Evolutionary conservation across 257 asterid species (phyloP).

Genomic region (Knoxia roxburghii): DNA sequence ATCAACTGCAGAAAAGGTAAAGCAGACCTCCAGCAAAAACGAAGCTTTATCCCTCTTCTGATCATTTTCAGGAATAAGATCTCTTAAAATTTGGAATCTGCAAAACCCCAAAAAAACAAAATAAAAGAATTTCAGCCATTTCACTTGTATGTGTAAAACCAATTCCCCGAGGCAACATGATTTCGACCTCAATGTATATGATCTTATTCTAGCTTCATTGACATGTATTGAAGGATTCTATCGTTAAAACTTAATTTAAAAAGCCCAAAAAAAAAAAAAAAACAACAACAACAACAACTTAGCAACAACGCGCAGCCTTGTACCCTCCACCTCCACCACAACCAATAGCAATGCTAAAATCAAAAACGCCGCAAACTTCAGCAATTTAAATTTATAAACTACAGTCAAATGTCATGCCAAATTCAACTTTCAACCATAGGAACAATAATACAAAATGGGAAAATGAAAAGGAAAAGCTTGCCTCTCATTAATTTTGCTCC

Average conservation of each 20-base stretch:
- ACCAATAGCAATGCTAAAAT: background rate
- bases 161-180: background rate
- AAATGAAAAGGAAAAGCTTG: slow-evolving; percentile 11
- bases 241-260: background rate
- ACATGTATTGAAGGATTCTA: too few relatives aligned
- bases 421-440: background rate
- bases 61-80: slow-evolving; percentile 73
- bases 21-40: slow-evolving; percentile 70
- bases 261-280: too few relatives aligned
- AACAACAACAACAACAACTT: too few relatives aligned
- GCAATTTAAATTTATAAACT: background rate
- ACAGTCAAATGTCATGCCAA: background rate
- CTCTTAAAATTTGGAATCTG: slow-evolving; percentile 75
- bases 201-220: too few relatives aligned
- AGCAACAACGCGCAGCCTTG: background rate
- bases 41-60: slow-evolving; percentile 82
- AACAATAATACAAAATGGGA: too few relatives aligned
- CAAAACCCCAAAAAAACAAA: slow-evolving; percentile 8
- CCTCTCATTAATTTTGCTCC: slow-evolving; percentile 92
- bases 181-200: too few relatives aligned
- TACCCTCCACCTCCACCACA: background rate
- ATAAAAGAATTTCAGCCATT: too few relatives aligned
- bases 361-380: background rate
- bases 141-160: background rate
- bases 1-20: slow-evolving; percentile 8